Evolutionary conservation across 2,329 filamentous ascomycete species (phyloP).

Genomic region (Chaetomiaceae sp.): DNA sequence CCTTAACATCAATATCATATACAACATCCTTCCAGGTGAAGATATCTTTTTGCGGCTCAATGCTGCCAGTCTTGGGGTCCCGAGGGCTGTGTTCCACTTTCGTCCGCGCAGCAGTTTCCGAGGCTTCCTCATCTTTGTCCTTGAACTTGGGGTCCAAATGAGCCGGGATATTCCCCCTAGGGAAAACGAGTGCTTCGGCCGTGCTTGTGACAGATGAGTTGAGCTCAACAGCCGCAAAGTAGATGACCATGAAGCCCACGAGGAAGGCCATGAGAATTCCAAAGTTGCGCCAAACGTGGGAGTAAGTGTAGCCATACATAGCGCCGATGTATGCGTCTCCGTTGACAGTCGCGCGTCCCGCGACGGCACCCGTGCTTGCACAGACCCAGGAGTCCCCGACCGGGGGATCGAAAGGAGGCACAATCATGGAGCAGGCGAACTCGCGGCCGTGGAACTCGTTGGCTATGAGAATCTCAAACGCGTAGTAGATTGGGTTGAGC

Average conservation of each 20-base stretch:
- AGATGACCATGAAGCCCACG: slow-evolving; percentile 58
- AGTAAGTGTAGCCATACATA: slow-evolving; percentile 53
- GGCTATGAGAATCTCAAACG: slow-evolving; percentile 43
- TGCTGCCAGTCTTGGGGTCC: slow-evolving; percentile 26
- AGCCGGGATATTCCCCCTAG: slow-evolving; percentile 47
- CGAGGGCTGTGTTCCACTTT: slow-evolving; percentile 23
- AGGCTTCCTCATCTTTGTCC: slow-evolving; percentile 11
- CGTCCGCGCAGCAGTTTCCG: slow-evolving; percentile 25
- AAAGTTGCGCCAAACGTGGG: slow-evolving; percentile 63
- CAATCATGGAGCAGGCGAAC: slow-evolving; percentile 51
- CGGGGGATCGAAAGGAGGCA: slow-evolving; percentile 44
- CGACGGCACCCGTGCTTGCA: slow-evolving; percentile 48
- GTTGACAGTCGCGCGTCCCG: slow-evolving; percentile 50
- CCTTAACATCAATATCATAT: slow-evolving; percentile 69
- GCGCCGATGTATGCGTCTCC: slow-evolving; percentile 57
- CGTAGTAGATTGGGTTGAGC: slow-evolving; percentile 69
- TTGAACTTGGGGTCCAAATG: slow-evolving; percentile 33
- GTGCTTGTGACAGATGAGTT: slow-evolving; percentile 60
- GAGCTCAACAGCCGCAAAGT: slow-evolving; percentile 60
- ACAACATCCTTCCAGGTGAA: slow-evolving; percentile 78
- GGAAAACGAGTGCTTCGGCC: slow-evolving; percentile 67
- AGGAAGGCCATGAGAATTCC: slow-evolving; percentile 64
- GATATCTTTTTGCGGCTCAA: slow-evolving; percentile 49
- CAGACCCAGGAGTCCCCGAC: slow-evolving; percentile 50
- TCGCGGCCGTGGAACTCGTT: slow-evolving; percentile 64